Evolutionary conservation across 768 basidiomycete species (phyloP).

Genomic region (Tricholoma saponaceum): DNA sequence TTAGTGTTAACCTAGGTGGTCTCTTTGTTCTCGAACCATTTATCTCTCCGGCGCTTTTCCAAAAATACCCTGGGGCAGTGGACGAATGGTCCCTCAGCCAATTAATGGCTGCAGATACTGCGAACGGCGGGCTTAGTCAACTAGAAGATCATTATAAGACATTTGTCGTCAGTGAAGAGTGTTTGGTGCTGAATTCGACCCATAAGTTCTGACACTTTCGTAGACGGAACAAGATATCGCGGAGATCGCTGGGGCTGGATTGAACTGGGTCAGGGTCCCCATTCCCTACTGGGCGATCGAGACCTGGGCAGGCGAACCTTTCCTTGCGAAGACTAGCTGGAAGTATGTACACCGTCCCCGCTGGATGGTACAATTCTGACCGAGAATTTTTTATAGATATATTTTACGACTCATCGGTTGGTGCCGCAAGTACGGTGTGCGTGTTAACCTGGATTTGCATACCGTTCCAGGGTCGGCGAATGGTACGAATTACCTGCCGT

Average conservation of each 20-base stretch:
- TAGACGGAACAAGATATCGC: conserved; percentile 92
- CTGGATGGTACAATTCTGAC: neutral
- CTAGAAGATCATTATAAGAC: conserved; percentile 81
- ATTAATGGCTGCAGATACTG: conserved; percentile 55
- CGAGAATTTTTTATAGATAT: conserved; percentile 41
- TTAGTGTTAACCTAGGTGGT: conserved; percentile 74
- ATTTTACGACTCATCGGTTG: conserved; percentile 72
- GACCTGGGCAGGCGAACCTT: conserved; percentile 69
- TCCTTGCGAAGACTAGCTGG: conserved; percentile 72
- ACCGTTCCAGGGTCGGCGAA: conserved; percentile 79
- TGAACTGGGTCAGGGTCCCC: conserved; percentile 83
- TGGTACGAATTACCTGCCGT: conserved; percentile 31
- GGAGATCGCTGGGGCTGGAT: conserved; percentile 81
- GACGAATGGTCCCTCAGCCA: conserved; percentile 77
- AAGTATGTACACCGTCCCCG: conserved; percentile 38
- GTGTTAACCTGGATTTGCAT: conserved; percentile 77
- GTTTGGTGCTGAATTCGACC: neutral
- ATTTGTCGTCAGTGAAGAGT: conserved; percentile 60
- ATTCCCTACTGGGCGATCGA: conserved; percentile 88
- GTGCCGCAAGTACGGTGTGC: conserved; percentile 82
- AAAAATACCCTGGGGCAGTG: conserved; percentile 56
- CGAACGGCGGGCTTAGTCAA: conserved; percentile 45
- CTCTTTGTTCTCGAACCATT: conserved; percentile 73
- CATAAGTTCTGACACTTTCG: neutral
- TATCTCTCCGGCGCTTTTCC: conserved; percentile 65